Evolutionary conservation across 2,329 filamentous ascomycete genomes (phyloP).

Genomic region (Botrytis aclada): DNA sequence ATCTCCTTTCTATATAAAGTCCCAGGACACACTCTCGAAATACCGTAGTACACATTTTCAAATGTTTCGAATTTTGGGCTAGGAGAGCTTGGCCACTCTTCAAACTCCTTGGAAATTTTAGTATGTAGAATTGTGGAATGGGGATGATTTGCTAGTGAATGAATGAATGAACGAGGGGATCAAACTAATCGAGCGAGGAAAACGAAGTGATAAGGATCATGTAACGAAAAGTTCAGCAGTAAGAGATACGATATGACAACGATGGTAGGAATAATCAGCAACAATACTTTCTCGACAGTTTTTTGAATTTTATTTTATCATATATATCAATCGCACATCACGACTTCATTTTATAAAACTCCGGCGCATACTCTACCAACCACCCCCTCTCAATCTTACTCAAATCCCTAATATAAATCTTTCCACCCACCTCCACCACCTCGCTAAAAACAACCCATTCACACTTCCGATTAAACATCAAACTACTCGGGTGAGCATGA

Average conservation of each 20-base stretch:
- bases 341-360: slow-evolving; percentile 66
- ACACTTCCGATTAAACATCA: slow-evolving; percentile 95
- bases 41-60: no score
- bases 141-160: rapidly evolving
- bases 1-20: no score
- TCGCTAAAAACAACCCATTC: slow-evolving; percentile 97
- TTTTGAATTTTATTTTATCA: not conserved
- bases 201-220: not conserved
- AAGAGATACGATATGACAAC: not conserved
- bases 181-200: not conserved
- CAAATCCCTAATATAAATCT: slow-evolving; percentile 86
- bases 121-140: not conserved
- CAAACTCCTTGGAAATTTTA: rapidly evolving
- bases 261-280: not conserved
- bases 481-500: slow-evolving; percentile 83
- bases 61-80: no score
- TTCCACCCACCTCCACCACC: slow-evolving; percentile 81
- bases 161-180: rapidly evolving
- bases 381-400: slow-evolving; percentile 94
- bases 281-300: not conserved
- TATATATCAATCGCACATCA: not conserved
- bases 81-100: no score
- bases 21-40: no score
- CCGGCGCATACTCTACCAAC: slow-evolving; percentile 82
- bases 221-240: not conserved